Evolutionary conservation across 257 asterid species (phyloP), one percentile per base, ranked within the genome.

Genomic region (Solanum habrochaites): DNA sequence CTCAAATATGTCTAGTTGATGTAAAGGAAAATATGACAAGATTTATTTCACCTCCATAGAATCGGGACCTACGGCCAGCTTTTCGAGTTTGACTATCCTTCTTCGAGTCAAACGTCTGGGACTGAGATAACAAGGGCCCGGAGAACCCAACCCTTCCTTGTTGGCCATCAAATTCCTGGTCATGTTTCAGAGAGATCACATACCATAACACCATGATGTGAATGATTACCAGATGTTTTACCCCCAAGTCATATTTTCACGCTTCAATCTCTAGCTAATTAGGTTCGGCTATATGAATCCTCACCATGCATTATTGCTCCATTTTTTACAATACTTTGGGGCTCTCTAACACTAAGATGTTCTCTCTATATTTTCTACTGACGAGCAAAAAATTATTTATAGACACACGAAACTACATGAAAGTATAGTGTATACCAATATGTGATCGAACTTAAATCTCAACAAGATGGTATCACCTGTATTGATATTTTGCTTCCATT

Each of bases 31-130:
- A 49, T 49, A 80, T 21, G 32, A 43, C 29, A 49, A 31, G 27
- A 27, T 27, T 71, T 74, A 39, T 16, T 32, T 87, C 85, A 96
- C 99, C 98, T 92, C 89, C 87, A 64, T 90, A 85, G 85, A 96
- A 95, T 10, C 97, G 95, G 21, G 98, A 94, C 90, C 95, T 93
- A 49, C 90, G 93, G 87, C 45, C 89, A 85, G 73, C 70, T 15
- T 83, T 91, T 43, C 85, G 95, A 82, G 83, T 85, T 62, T 88
- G 92, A 71, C 89, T 87, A 49, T 90, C 87, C 80, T 91, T 91
- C 29, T 85, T 87, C 18, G 87, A 29, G 21, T 89, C 90, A 42
- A 7, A 85, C 70, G 88, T 92, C 67, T 88, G 89, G 52, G 89
- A 85, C 45, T 88, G 93, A 85, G 87, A 85, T 31, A 87, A 39